These are phyloP conservation scores for Venturia pyrina DNA, from an alignment of 2,329 filamentous ascomycete genomes.

Conservation along the genomic window DNA sequence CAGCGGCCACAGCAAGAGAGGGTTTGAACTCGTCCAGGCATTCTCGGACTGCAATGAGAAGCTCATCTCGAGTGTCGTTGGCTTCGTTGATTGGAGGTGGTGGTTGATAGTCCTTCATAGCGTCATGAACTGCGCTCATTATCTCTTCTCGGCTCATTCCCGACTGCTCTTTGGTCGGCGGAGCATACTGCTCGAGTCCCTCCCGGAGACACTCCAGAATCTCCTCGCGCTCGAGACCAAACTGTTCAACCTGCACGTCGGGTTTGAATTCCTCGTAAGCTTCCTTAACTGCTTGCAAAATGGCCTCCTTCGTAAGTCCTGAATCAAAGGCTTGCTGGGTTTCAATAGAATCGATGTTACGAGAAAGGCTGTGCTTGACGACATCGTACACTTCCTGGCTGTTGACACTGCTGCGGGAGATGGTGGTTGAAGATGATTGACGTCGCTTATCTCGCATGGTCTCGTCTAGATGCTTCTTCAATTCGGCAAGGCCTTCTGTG, in stretches of 20 bases:
- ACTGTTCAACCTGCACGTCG: conserved; percentile 81
- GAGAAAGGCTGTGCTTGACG: conserved; percentile 65
- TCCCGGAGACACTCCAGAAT: conserved; percentile 79
- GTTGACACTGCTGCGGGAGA: conserved; percentile 57
- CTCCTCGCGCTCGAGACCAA: conserved; percentile 83
- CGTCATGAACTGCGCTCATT: conserved; percentile 74
- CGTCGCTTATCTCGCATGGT: conserved; percentile 67
- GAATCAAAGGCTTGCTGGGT: conserved; percentile 24
- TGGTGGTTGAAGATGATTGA: conserved; percentile 51
- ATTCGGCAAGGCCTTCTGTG: conserved; percentile 67
- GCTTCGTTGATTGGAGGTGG: conserved; percentile 62
- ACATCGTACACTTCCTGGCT: conserved; percentile 80
- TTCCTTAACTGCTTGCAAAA: conserved; percentile 76
- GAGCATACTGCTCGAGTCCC: conserved; percentile 67
- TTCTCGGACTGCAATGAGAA: conserved; percentile 73
- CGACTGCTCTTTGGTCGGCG: conserved; percentile 25
- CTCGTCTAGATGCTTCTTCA: conserved; percentile 75
- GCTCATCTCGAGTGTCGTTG: conserved; percentile 67
- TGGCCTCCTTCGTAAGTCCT: conserved; percentile 59
- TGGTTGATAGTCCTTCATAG: conserved; percentile 68
- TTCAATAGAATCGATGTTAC: conserved; percentile 33
- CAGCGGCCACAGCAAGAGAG: conserved; percentile 25
- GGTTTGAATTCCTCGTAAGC: conserved; percentile 94
- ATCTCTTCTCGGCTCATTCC: conserved; percentile 73
- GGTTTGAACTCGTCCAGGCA: conserved; percentile 73